Evolutionary conservation across 345 rosid genomes (phyloP), one percentile per base, ranked within the genome.

Genomic region (Gossypium ekmanianum): DNA sequence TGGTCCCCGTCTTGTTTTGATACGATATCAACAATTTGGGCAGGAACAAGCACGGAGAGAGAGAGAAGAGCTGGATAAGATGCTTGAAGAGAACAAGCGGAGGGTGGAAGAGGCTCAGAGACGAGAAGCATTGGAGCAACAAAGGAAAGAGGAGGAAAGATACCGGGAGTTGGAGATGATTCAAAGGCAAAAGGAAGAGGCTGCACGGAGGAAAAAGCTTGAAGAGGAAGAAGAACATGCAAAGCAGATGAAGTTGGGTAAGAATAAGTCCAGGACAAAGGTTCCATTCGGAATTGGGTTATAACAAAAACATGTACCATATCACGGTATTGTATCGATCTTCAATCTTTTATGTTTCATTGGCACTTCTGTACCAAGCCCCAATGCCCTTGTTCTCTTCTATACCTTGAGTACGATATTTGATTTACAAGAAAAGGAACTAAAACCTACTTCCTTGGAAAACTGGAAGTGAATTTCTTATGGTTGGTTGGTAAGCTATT

Each of bases 31-130:
- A 70, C 61, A 61, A 75, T 54, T 45, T 52, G 12, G 4, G 4
- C 84, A 92, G 97, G 96, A 88, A 80, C 94, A 89, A 89, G 89
- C 90, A 41, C 83, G 88, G 75, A 92, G 81, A 82, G 97, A 91
- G 74, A 86, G 94, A 81, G 94, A 92, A 72, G 96, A 92, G 80
- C 86, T 91, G 56, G 97, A 92, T 75, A 91, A 87, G 83, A 89
- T 92, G 97, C 82, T 92, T 66, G 92, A 91, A 81, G 97, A 92
- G 83, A 92, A 92, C 80, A 83, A 71, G 81, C 86, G 94, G 82
- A 88, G 90, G 74, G 97, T 92, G 73, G 96, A 89, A 79, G 97
- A 91, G 79, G 50, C 97, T 50, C 97, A 91, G 78, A 84, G 90
- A 78, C 84, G 96, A 79, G 96, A 91, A 81, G 97, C 97, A 3